These are phyloP conservation scores for Pelargonium fulgidum DNA, from an alignment of 441 rosid genomes.

Conservation along the genomic window DNA sequence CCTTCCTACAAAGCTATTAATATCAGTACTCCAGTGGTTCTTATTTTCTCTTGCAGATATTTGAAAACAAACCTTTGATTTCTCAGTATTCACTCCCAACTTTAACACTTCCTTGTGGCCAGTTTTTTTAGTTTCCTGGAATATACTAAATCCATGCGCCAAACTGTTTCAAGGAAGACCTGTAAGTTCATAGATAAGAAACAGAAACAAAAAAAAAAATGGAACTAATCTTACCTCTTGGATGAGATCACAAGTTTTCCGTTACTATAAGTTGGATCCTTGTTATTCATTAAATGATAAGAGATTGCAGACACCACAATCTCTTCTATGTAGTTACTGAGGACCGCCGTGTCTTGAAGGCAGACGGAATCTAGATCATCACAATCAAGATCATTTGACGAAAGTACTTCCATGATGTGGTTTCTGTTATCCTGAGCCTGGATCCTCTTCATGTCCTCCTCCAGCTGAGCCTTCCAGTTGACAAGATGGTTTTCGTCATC, in stretches of 20 bases:
- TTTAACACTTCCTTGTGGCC: constrained; percentile 37
- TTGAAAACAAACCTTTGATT: constrained; percentile 32
- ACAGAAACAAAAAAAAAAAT: background rate
- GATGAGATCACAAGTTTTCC: constrained; percentile 68
- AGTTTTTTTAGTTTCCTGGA: constrained; percentile 50
- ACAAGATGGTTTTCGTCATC: constrained; percentile 58
- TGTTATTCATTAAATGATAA: constrained; percentile 62
- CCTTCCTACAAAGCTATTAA: constrained; percentile 28
- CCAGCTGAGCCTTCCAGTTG: constrained; percentile 74
- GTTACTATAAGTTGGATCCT: constrained; percentile 54
- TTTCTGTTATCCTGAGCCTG: constrained; percentile 66
- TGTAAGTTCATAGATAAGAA: constrained; percentile 10
- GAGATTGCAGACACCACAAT: constrained; percentile 64
- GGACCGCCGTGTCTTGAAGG: constrained; percentile 54
- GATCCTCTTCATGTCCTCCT: constrained; percentile 69
- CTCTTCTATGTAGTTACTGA: constrained; percentile 65
- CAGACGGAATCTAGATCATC: constrained; percentile 65
- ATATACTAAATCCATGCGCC: constrained; percentile 67
- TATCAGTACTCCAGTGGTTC: constrained; percentile 3
- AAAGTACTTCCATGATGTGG: constrained; percentile 75
- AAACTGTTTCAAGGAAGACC: constrained; percentile 35
- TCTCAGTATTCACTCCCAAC: constrained; percentile 41
- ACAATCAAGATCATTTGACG: constrained; percentile 68
- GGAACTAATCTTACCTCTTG: constrained; percentile 38
- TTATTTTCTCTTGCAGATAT: background rate